Percentiles rank a stretch among this genome's conserved stretches.
These are phyloP conservation scores for Aspergillus chevalieri DNA, from an alignment of 2,329 filamentous ascomycete species.

Conservation along the genomic window DNA sequence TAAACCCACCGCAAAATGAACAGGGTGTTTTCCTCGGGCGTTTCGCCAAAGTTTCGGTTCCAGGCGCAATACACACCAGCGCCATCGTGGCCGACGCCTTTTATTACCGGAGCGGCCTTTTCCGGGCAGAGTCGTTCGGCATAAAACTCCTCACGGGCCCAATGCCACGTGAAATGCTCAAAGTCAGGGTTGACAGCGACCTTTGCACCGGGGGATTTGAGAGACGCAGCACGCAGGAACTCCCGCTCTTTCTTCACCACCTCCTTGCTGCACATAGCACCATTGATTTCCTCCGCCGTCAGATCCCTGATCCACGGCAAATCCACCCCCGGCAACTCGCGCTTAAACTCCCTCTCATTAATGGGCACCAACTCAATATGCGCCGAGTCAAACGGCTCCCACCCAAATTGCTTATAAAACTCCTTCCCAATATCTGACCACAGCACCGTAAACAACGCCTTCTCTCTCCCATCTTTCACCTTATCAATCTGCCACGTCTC, in stretches of 20 bases:
- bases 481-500: conserved; percentile 48
- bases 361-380: conserved; percentile 61
- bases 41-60: conserved; percentile 36
- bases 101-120: conserved; percentile 48
- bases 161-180: conserved; percentile 68
- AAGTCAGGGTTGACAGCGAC: conserved; percentile 65
- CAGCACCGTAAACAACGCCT: conserved; percentile 65
- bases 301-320: conserved; percentile 27
- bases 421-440: conserved; percentile 80
- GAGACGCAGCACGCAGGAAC: conserved; percentile 48
- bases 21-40: conserved; percentile 32
- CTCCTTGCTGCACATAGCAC: conserved; percentile 51
- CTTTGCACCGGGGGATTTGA: conserved; percentile 38
- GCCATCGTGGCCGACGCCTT: conserved; percentile 61
- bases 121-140: conserved; percentile 56
- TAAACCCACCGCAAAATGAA: conserved; percentile 40
- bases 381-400: conserved; percentile 66
- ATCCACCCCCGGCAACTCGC: conserved; percentile 15
- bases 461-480: conserved; percentile 23
- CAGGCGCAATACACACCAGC: conserved; percentile 36
- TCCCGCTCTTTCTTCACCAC: conserved; percentile 61
- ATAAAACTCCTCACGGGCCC: conserved; percentile 75
- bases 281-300: conserved; percentile 27
- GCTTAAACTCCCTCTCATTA: conserved; percentile 15
- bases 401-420: conserved; percentile 74